Evolutionary conservation across 2,329 filamentous ascomycete species (phyloP).

Genomic region (Fusarium veterinarium): DNA sequence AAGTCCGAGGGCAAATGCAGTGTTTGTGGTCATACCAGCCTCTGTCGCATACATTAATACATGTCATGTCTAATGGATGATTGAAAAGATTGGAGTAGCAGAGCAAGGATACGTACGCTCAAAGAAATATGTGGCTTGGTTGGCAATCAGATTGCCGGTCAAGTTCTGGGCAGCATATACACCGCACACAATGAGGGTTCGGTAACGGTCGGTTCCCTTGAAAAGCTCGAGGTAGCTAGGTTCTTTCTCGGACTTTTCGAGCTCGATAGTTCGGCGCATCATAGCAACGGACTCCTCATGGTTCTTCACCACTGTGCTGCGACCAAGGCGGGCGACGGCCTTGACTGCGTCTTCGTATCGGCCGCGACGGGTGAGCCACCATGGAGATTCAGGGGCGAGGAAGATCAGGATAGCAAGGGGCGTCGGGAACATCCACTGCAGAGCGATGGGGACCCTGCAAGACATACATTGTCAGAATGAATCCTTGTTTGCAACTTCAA

Average conservation of each 20-base stretch:
- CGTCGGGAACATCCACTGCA: conserved; percentile 70
- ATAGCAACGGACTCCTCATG: conserved; percentile 60
- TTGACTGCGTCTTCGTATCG: conserved; percentile 55
- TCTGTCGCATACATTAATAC: conserved; percentile 54
- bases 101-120: conserved; percentile 42
- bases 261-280: conserved; percentile 67
- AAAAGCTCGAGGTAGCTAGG: conserved; percentile 63
- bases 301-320: not conserved
- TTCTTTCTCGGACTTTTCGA: conserved; percentile 58
- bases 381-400: conserved; percentile 62
- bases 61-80: not conserved
- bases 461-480: not conserved
- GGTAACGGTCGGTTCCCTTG: conserved; percentile 64
- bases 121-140: conserved; percentile 72
- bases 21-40: conserved; percentile 66
- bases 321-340: conserved; percentile 36
- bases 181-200: conserved; percentile 66
- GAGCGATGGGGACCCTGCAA: conserved; percentile 61
- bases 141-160: conserved; percentile 70
- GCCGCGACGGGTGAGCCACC: conserved; percentile 65
- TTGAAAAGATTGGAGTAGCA: not conserved
- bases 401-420: conserved; percentile 64
- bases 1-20: conserved; percentile 70
- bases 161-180: conserved; percentile 71
- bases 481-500: too few relatives aligned